These are phyloP conservation scores for Elaeagnus macrophylla DNA, from an alignment of 306 rosid species.

Conservation along the genomic window DNA sequence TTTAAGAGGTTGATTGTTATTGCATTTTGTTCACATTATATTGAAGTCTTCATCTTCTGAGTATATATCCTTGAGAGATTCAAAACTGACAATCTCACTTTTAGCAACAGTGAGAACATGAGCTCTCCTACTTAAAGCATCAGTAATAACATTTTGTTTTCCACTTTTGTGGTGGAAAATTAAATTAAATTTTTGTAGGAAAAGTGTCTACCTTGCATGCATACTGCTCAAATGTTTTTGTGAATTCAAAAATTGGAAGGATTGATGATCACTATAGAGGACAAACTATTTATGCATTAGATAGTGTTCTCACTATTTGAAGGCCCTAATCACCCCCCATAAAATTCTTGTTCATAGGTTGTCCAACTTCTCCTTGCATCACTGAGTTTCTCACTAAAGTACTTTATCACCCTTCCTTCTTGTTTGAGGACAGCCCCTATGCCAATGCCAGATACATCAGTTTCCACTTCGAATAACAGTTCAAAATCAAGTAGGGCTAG, in stretches of 20 bases:
- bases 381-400: background rate
- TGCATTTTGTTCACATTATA: fast-evolving
- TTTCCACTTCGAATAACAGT: background rate
- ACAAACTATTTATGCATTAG: too few species aligned
- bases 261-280: background rate
- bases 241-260: background rate
- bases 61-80: background rate
- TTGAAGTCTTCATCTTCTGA: background rate
- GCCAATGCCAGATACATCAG: background rate
- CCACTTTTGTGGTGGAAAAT: background rate
- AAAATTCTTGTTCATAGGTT: background rate
- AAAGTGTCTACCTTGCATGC: background rate
- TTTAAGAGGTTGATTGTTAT: too few species aligned
- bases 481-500: background rate
- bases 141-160: background rate
- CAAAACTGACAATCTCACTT: background rate
- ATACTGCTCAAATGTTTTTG: background rate
- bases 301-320: background rate
- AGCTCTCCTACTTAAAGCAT: background rate
- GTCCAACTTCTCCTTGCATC: background rate
- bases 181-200: too few species aligned
- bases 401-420: background rate
- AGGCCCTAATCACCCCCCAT: background rate
- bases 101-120: background rate
- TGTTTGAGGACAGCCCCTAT: background rate